phyloP scores from a whole-genome alignment of 2,329 filamentous ascomycete species.

The Clarireedia paspali region DNA sequence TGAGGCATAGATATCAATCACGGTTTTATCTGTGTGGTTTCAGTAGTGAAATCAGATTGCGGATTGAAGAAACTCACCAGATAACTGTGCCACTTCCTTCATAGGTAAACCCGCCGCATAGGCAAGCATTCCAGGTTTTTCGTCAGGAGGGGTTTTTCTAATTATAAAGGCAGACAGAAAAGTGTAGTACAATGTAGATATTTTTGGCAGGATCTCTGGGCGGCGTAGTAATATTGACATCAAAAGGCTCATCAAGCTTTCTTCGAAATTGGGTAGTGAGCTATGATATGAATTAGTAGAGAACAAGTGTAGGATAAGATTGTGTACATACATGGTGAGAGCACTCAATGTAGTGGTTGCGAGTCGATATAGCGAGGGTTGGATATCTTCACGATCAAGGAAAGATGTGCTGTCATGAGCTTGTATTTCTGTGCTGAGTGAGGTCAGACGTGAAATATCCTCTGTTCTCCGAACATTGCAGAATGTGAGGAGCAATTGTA shows the following conservation, averaged over 20 bases:
- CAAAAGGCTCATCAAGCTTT: conserved; percentile 20
- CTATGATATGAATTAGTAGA: conserved; percentile 1
- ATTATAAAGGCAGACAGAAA: conserved; percentile 23
- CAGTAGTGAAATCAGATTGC: background rate
- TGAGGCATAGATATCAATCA: conserved; percentile 21
- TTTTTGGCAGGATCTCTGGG: conserved; percentile 18
- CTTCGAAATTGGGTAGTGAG: conserved; percentile 1
- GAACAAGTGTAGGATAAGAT: background rate
- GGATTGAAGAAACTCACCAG: background rate
- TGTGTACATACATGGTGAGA: conserved; percentile 21
- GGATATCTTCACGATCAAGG: conserved; percentile 18
- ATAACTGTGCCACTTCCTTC: background rate
- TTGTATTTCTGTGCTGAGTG: conserved; percentile 30
- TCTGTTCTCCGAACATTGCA: conserved; percentile 38
- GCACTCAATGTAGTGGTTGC: conserved; percentile 20
- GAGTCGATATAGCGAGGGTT: conserved; percentile 18
- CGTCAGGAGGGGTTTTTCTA: background rate
- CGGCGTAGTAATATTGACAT: conserved; percentile 16
- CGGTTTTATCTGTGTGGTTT: conserved; percentile 12
- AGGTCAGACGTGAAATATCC: conserved; percentile 42
- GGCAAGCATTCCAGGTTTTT: background rate
- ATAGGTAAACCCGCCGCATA: background rate
- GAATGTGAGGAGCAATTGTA: conserved; percentile 42
- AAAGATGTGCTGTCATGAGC: conserved; percentile 32
- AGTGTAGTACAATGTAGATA: conserved; percentile 25